Percentiles rank a stretch among this genome's conserved stretches.
phyloP scores from a whole-genome alignment of 1,284 basidiomycete genomes.

The Cryptococcus jaspeensis region DNA sequence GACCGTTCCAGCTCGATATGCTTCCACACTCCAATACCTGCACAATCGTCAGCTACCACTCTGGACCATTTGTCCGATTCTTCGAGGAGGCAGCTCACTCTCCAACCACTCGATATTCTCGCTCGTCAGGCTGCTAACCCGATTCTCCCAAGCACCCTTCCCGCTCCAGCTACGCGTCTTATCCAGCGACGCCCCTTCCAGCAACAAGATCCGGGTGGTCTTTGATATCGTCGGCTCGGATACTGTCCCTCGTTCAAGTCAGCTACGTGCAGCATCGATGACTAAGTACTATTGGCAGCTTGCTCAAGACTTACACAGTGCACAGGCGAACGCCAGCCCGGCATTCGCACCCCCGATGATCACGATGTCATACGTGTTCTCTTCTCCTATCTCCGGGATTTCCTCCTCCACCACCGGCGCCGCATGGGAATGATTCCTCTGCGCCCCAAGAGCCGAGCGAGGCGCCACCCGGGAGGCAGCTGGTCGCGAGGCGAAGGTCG shows the following conservation, averaged over 20 bases:
- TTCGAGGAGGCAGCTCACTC: constrained; percentile 57
- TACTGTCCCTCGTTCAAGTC: constrained; percentile 52
- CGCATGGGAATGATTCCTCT: background rate
- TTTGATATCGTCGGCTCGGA: constrained; percentile 57
- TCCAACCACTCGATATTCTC: constrained; percentile 73
- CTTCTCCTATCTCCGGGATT: constrained; percentile 21
- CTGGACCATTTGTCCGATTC: too few species aligned
- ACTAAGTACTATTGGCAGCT: background rate
- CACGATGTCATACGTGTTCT: constrained; percentile 68
- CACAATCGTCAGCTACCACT: background rate
- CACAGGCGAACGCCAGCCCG: constrained; percentile 83
- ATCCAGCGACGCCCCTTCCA: constrained; percentile 75
- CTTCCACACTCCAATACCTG: constrained; percentile 82
- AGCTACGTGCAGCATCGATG: background rate
- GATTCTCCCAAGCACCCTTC: constrained; percentile 70
- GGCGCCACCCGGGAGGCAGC: background rate
- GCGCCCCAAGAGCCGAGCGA: background rate
- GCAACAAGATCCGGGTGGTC: constrained; percentile 63
- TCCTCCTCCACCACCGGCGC: background rate
- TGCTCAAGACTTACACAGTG: constrained; percentile 63
- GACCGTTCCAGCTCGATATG: constrained; percentile 71
- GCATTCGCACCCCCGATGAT: constrained; percentile 93
- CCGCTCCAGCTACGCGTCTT: constrained; percentile 68
- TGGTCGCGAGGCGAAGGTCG: background rate
- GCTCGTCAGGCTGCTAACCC: constrained; percentile 85